phyloP scores from a whole-genome alignment of 208 protist genomes.

The Kentomonas sorsogonicus region DNA sequence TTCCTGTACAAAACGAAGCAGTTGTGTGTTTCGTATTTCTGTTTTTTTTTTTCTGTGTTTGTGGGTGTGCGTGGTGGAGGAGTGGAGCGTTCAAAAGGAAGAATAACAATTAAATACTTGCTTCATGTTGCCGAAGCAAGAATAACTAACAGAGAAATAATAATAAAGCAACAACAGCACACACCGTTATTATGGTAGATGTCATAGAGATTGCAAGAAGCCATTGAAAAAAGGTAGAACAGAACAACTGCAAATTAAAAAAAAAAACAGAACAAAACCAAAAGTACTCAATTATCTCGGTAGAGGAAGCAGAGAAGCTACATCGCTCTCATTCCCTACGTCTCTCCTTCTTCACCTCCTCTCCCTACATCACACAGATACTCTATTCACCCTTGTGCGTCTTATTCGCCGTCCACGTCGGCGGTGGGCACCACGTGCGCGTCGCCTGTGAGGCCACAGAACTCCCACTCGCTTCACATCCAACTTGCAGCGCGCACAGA shows the following conservation, averaged over 20 bases:
- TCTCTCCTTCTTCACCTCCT: too few species aligned
- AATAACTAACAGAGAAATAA: conserved; percentile 8
- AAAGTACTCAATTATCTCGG: neutral
- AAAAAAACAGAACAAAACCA: conserved; percentile 8
- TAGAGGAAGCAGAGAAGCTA: conserved; percentile 2
- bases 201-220: neutral
- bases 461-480: conserved; percentile 27
- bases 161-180: conserved; percentile 3
- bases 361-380: too few species aligned
- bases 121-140: neutral
- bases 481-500: conserved; percentile 26
- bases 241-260: conserved; percentile 1
- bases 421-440: conserved; percentile 6
- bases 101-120: conserved; percentile 5
- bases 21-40: neutral
- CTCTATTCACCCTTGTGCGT: neutral
- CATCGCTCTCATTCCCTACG: neutral
- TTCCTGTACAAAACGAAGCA: too few species aligned
- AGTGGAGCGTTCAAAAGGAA: neutral
- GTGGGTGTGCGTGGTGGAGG: neutral
- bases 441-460: conserved; percentile 31
- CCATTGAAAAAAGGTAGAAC: neutral
- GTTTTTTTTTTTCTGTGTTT: neutral
- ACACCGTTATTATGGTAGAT: neutral
- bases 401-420: neutral